These are phyloP conservation scores for Priceomyces castillae DNA, from an alignment of 805 yeast species.

Conservation along the genomic window DNA sequence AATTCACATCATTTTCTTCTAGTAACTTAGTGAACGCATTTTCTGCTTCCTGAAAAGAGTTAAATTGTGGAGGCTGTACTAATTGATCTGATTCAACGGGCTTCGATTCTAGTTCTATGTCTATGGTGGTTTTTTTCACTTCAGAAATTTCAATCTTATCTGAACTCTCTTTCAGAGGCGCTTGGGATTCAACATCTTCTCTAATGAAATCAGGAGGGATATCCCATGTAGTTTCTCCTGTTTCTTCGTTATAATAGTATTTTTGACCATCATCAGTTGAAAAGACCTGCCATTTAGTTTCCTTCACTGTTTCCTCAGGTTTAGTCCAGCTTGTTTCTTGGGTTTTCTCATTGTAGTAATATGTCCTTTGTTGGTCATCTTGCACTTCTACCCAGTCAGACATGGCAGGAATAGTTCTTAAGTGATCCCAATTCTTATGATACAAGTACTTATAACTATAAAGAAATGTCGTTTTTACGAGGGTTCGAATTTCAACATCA, in stretches of 20 bases:
- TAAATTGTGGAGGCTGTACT: constrained; percentile 19
- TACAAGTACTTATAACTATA: no score
- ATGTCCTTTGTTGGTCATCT: constrained; percentile 64
- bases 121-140: constrained; percentile 8
- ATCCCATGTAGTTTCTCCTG: constrained; percentile 78
- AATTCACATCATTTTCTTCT: constrained; percentile 54
- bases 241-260: constrained; percentile 65
- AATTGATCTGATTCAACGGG: constrained; percentile 22
- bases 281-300: constrained; percentile 42
- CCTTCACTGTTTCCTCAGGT: constrained; percentile 52
- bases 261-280: constrained; percentile 54
- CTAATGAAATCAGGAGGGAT: constrained; percentile 52
- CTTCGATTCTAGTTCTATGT: constrained; percentile 19
- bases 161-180: constrained; percentile 1
- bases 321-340: constrained; percentile 78
- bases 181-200: constrained; percentile 6
- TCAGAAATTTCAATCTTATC: constrained; percentile 4
- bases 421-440: no score
- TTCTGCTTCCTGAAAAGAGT: constrained; percentile 37
- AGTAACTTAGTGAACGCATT: constrained; percentile 52
- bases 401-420: constrained; percentile 8
- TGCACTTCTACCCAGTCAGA: constrained; percentile 59
- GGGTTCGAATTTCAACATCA: not conserved
- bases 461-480: no score
- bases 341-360: constrained; percentile 67